Evolutionary conservation across 208 protist genomes (phyloP), one percentile per base, ranked within the genome.

Genomic region (Trypanosoma lewisi): DNA sequence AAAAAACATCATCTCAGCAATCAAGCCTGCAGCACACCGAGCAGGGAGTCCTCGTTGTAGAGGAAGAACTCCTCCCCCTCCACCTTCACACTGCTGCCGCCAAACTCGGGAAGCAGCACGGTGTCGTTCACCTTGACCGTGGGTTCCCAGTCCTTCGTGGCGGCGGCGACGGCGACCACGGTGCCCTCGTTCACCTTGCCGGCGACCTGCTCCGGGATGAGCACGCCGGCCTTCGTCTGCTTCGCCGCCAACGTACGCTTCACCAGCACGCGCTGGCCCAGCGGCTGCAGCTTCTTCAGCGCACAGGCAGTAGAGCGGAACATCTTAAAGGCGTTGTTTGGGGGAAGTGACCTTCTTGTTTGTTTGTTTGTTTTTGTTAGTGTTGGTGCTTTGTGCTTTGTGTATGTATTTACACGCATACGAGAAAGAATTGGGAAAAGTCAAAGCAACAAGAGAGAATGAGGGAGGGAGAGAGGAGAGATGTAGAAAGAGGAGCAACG

Each of bases 51-150:
- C 79, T 96, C 89, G 45, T 95, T 81, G 77, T 95, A 95, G 71
- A 96, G 85, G 76, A 90, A 90, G 75, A 96, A 82, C 78, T 95
- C 91, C 82, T 95, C 88, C 30, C 88, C 89, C n/a, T 95, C 91
- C 48, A 96, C 77, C 85, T 95, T 95, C 64, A 96, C 85, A 28
- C 77, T 73, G 50, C 76, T 80, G 36, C 91, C 91, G 44, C 87
- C 87, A 78, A 89, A 96, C 79, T 96, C 91, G 47, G 86, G 87
- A 31, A 96, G 89, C 58, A 96, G 83, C 52, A 96, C 91, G 45
- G 75, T 93, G 75, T 96, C 91, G 76, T 82, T 75, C 31, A 85
- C 89, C 78, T 93, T 94, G 76, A 95, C 86, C 31, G 84, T 89
- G 66, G 91, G 91, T 54, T 77, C 90, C 87, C 88, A 96, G 74